These are phyloP conservation scores for Ormosia semicastrata DNA, from an alignment of 306 rosid species.

Conservation along the genomic window DNA sequence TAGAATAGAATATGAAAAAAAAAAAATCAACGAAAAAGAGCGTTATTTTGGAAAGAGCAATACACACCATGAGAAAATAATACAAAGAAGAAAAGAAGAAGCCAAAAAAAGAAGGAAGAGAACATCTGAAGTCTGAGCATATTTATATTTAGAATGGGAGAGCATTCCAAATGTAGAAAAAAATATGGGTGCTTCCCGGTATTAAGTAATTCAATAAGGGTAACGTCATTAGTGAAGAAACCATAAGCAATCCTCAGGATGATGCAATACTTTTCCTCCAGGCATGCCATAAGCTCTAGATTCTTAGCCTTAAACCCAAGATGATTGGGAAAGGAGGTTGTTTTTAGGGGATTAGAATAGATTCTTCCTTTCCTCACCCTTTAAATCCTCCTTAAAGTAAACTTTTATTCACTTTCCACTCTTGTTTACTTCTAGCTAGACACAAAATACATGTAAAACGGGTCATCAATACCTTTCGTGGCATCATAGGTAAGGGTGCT, in stretches of 20 bases:
- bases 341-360: slow-evolving; percentile 37
- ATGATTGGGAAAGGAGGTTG: slow-evolving; percentile 17
- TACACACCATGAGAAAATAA: slow-evolving; percentile 42
- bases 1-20: neutral
- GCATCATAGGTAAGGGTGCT: slow-evolving; percentile 14
- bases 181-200: neutral
- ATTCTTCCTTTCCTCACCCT: slow-evolving; percentile 61
- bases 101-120: slow-evolving; percentile 36
- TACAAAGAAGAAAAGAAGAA: slow-evolving; percentile 43
- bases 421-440: neutral
- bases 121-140: slow-evolving; percentile 22
- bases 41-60: neutral
- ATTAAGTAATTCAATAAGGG: slow-evolving; percentile 32
- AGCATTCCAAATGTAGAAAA: slow-evolving; percentile 45
- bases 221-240: slow-evolving; percentile 4
- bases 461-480: slow-evolving; percentile 25
- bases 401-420: slow-evolving; percentile 30
- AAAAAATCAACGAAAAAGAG: no score
- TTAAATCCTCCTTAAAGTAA: slow-evolving; percentile 31
- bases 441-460: neutral
- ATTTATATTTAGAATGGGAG: slow-evolving; percentile 17
- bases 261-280: slow-evolving; percentile 57
- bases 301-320: slow-evolving; percentile 45
- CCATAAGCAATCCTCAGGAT: slow-evolving; percentile 6
- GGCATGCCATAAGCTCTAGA: slow-evolving; percentile 35